Percentiles rank a stretch among this genome's conserved stretches.
Evolutionary conservation across 208 protist genomes (phyloP).

Genomic region (Polymyxa betae): DNA sequence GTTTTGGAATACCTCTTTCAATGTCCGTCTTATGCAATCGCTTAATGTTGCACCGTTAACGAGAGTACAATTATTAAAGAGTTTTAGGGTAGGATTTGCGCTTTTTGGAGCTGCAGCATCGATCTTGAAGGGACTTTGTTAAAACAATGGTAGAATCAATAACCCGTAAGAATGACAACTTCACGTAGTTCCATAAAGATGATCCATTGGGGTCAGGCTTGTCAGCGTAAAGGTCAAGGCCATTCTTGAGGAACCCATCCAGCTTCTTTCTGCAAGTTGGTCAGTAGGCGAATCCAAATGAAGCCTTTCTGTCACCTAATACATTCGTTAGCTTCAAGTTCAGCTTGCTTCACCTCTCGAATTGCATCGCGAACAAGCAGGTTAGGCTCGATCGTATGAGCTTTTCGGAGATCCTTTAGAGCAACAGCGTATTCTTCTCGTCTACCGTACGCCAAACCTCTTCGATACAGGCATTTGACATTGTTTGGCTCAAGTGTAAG

Average conservation of each 20-base stretch:
- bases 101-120: no score
- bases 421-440: background rate
- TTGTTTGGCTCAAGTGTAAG: background rate
- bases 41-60: no score
- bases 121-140: no score
- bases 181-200: background rate
- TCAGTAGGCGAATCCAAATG: background rate
- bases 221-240: background rate
- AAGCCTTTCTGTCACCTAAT: background rate
- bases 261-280: background rate
- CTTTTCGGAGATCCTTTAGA: constrained; percentile 13
- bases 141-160: no score
- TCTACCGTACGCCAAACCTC: constrained; percentile 11
- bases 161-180: no score
- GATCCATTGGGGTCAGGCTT: background rate
- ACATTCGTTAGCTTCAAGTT: background rate
- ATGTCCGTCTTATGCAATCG: no score
- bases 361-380: background rate
- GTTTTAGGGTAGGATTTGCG: no score
- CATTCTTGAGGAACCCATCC: background rate
- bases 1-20: no score
- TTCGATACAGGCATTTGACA: constrained; percentile 38
- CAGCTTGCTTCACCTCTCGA: background rate
- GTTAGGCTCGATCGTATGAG: background rate
- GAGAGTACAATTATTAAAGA: no score